Conservation (phyloP, 768 basidiomycete genomes). For the Hygrophorus pudorinus region DNA sequence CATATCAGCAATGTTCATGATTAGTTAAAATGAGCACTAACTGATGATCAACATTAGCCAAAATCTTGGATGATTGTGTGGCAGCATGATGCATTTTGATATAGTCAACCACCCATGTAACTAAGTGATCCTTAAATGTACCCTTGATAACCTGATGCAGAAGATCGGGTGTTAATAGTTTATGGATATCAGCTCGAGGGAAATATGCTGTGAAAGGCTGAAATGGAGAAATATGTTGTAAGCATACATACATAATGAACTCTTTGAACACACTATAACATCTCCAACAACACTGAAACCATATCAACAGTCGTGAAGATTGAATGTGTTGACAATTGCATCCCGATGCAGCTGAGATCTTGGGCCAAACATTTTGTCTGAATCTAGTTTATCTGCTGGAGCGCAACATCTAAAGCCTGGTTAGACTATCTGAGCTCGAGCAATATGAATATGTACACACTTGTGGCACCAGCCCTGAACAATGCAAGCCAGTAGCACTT, state of each 20-base stretch:
- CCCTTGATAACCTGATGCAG: no score
- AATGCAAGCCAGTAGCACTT: slow-evolving; percentile 13
- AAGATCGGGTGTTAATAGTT: no score
- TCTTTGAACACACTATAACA: not conserved
- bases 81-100: slow-evolving; percentile 13
- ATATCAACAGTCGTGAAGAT: not conserved
- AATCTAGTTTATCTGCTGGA: slow-evolving; percentile 11
- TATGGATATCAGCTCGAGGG: no score
- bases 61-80: slow-evolving; percentile 13
- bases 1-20: not conserved
- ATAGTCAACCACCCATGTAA: no score
- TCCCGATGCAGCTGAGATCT: not conserved
- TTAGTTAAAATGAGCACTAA: slow-evolving; percentile 3
- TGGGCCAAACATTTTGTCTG: not conserved
- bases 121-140: no score
- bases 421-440: not conserved
- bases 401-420: slow-evolving; percentile 8
- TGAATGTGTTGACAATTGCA: not conserved
- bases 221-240: no score
- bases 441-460: slow-evolving; percentile 10
- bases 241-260: no score
- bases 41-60: slow-evolving; percentile 26
- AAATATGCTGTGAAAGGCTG: slow-evolving; percentile 2
- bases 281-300: not conserved
- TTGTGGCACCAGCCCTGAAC: slow-evolving; percentile 19